Percentiles rank a stretch among this genome's conserved stretches.
Conservation (phyloP, 129 eudicot genomes). For the Dittrichia graveolens region DNA sequence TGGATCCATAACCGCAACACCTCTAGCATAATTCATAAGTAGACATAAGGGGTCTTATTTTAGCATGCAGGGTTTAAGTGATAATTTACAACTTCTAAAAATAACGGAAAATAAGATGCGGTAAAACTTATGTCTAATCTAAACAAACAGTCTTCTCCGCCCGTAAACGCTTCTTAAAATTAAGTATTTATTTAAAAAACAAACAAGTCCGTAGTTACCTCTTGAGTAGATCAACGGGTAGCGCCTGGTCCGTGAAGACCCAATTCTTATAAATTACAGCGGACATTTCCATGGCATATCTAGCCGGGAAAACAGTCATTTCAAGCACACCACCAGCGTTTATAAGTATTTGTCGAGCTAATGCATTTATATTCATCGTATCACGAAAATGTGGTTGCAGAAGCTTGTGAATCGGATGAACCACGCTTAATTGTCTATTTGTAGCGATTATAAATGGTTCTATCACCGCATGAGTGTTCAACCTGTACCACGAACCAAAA, state of each 20-base stretch:
- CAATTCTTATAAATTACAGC: slow-evolving; percentile 63
- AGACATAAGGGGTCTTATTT: no score
- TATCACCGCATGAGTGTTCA: slow-evolving; percentile 86
- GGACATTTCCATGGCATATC: slow-evolving; percentile 81
- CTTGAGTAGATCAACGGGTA: slow-evolving; percentile 77
- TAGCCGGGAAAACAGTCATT: slow-evolving; percentile 72
- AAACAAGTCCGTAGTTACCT: slow-evolving; percentile 38
- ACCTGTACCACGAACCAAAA: slow-evolving; percentile 48
- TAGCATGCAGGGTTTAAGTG: no score
- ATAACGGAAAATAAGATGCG: no score
- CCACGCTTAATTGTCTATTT: slow-evolving; percentile 73
- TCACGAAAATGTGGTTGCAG: slow-evolving; percentile 89
- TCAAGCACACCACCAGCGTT: slow-evolving; percentile 81
- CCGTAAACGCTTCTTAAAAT: no score
- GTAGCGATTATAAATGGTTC: slow-evolving; percentile 89
- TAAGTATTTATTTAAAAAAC: not conserved
- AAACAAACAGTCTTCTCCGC: not conserved
- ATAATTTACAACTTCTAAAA: no score
- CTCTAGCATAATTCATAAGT: slow-evolving; percentile 31
- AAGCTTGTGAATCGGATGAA: slow-evolving; percentile 86
- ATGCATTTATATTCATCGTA: slow-evolving; percentile 81
- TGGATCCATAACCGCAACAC: slow-evolving; percentile 49
- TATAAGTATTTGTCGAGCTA: slow-evolving; percentile 80
- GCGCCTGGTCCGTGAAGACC: slow-evolving; percentile 77
- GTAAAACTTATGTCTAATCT: no score